Percentiles rank a stretch among this genome's conserved stretches.
Conservation (phyloP, 306 rosid species). For the Chamaecrista fasciculata region DNA sequence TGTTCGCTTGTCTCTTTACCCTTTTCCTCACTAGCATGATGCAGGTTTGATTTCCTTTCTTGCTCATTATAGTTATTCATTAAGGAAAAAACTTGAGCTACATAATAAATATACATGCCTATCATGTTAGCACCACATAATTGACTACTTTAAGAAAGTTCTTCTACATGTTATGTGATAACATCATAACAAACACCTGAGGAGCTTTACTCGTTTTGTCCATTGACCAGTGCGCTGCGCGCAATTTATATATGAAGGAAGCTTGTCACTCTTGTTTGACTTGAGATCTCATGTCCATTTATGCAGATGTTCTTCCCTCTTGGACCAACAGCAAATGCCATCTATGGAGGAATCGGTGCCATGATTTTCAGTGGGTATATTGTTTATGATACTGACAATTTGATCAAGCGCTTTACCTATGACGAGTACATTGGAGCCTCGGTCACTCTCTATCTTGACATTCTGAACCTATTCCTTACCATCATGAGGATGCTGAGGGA, state of each 20-base stretch:
- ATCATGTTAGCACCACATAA: neutral
- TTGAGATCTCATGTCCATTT: conserved; percentile 10
- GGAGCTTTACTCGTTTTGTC: neutral
- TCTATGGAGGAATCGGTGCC: conserved; percentile 74
- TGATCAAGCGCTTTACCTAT: conserved; percentile 84
- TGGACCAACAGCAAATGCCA: conserved; percentile 66
- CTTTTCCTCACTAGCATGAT: conserved; percentile 70
- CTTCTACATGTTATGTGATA: neutral
- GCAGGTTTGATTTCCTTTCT: conserved; percentile 54
- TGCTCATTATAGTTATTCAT: neutral
- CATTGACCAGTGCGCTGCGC: neutral
- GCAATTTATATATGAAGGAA: neutral
- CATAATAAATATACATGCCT: too few species aligned
- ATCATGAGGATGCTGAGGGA: conserved; percentile 82
- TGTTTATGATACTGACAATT: conserved; percentile 81
- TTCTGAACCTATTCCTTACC: conserved; percentile 81
- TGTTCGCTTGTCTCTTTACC: conserved; percentile 71
- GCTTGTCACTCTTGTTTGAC: conserved; percentile 20
- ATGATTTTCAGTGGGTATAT: conserved; percentile 81
- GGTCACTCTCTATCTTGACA: conserved; percentile 80
- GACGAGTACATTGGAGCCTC: conserved; percentile 95
- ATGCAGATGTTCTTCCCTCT: conserved; percentile 87
- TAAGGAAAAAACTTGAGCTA: neutral
- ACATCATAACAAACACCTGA: neutral
- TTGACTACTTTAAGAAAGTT: neutral